Base-by-base conservation (phyloP, 2,329 filamentous ascomycete species). In the Colletotrichum sp. region DNA sequence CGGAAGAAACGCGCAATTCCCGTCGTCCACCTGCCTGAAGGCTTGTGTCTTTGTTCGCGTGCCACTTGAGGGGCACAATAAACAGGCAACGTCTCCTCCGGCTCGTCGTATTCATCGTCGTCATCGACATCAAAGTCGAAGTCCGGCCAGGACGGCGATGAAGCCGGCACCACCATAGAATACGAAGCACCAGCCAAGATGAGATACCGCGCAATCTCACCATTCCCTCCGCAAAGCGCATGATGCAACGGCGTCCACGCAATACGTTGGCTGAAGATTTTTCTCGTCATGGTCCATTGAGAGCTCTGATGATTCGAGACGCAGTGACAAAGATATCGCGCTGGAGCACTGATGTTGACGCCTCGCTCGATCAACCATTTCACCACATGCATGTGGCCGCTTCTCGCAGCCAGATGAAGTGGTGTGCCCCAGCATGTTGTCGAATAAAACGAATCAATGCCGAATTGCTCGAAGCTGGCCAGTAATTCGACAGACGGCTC, bases 161-260 rank as follows among this genome's bases (percentile, higher is more conserved):
- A 13, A 51, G 43, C 43, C 5, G 43, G 43, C n/a, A 51, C 43
- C 43, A 51, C n/a, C 43, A 51, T 51, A 8, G 43, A 51, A 51
- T 57, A 31, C 54, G 24, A 31, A 2, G 62, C 62, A 24, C 62
- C 62, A 3, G 62, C 62, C 29, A 24, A 33, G n/a, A 65, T 43
- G 13, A 65, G 11, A 8, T 29, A 21, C 13, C 33, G 62, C 15
- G 62, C 62, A 24, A 65, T 65, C 11, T 18, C 24, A 11, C 38
- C 21, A 24, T 51, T 18, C 13, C 38, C 38, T 16, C 33, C 16
- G 11, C 62, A 65, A 15, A 65, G 47, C 3, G 62, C 62, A 21
- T 65, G 33, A 31, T 65, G 62, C 6, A 65, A 16, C 3, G 62
- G 59, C 21, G 34, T 63, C 59, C 59, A 63, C 5, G n/a, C 34